Percentiles rank a stretch among this genome's conserved stretches.
phyloP scores from a whole-genome alignment of 441 rosid genomes.

The Populus hybrid region DNA sequence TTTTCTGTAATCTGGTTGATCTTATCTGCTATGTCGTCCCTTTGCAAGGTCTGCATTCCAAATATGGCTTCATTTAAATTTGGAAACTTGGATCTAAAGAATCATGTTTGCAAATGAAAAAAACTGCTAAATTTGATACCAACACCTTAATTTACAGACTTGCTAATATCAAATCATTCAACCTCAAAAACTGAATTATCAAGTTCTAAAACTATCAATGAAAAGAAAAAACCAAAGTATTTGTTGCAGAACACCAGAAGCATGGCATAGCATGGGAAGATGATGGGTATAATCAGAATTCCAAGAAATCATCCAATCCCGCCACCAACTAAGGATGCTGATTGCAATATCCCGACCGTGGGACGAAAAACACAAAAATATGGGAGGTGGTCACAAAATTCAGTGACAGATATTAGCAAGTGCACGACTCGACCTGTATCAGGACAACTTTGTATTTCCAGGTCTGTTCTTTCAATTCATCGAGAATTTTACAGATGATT shows the following conservation, averaged over 20 bases:
- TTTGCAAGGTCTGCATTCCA: slow-evolving; percentile 51
- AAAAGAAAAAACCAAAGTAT: not conserved
- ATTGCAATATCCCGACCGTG: not conserved
- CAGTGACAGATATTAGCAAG: not conserved
- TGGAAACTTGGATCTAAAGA: not conserved
- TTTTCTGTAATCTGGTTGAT: slow-evolving; percentile 51
- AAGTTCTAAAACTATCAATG: not conserved
- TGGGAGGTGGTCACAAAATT: not conserved
- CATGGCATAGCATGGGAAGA: not conserved
- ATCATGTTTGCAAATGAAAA: not conserved
- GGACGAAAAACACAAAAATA: not conserved
- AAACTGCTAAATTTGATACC: not conserved
- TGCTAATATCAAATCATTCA: not conserved
- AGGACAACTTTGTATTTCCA: not conserved
- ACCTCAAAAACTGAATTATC: not conserved
- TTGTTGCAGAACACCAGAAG: not conserved
- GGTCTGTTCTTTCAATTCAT: not conserved
- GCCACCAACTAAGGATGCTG: not conserved
- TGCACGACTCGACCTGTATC: not conserved
- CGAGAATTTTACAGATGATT: not conserved
- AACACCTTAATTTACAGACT: not conserved
- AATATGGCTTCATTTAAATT: slow-evolving; percentile 3
- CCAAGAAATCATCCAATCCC: not conserved
- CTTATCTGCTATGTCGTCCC: slow-evolving; percentile 38
- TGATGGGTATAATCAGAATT: not conserved